Evolutionary conservation across 192 early-diverging fungal genomes (phyloP).

Genomic region (Rhizophagus prolifer): DNA sequence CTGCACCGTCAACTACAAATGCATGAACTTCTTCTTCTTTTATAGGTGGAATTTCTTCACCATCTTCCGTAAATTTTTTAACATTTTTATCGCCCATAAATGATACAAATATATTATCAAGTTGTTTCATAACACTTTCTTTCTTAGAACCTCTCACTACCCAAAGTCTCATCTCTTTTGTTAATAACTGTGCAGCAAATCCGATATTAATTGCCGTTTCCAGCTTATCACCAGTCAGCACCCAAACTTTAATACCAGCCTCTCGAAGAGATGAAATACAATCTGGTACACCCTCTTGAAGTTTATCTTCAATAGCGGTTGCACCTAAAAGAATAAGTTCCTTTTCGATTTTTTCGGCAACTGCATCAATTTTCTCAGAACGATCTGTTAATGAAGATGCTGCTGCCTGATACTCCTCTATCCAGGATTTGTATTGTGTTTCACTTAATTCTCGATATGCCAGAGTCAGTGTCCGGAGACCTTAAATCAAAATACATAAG

Average conservation of each 20-base stretch:
- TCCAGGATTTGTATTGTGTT: slow-evolving; percentile 76
- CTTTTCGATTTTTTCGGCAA: slow-evolving; percentile 78
- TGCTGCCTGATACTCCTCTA: slow-evolving; percentile 70
- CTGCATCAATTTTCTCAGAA: slow-evolving; percentile 66
- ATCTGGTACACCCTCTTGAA: slow-evolving; percentile 95
- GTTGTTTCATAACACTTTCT: slow-evolving; percentile 28
- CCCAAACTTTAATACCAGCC: slow-evolving; percentile 96
- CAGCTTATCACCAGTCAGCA: slow-evolving; percentile 96
- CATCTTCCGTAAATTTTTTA: background rate
- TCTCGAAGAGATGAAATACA: slow-evolving; percentile 77
- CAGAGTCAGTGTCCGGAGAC: slow-evolving; percentile 88
- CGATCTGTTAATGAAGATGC: slow-evolving; percentile 68
- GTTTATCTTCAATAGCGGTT: slow-evolving; percentile 95
- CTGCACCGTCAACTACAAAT: slow-evolving; percentile 82
- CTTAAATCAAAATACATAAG: slow-evolving; percentile 33
- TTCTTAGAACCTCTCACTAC: slow-evolving; percentile 44
- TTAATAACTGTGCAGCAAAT: slow-evolving; percentile 76
- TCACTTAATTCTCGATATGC: slow-evolving; percentile 73
- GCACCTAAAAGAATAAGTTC: slow-evolving; percentile 85
- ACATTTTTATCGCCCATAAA: slow-evolving; percentile 11
- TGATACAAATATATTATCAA: slow-evolving; percentile 34
- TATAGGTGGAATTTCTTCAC: background rate
- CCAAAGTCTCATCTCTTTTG: slow-evolving; percentile 69
- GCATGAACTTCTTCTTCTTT: slow-evolving; percentile 46
- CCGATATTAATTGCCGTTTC: slow-evolving; percentile 99